These are phyloP conservation scores for Isoetes taiwanensis DNA, from an alignment of 75 land plant genomes.

Conservation along the genomic window DNA sequence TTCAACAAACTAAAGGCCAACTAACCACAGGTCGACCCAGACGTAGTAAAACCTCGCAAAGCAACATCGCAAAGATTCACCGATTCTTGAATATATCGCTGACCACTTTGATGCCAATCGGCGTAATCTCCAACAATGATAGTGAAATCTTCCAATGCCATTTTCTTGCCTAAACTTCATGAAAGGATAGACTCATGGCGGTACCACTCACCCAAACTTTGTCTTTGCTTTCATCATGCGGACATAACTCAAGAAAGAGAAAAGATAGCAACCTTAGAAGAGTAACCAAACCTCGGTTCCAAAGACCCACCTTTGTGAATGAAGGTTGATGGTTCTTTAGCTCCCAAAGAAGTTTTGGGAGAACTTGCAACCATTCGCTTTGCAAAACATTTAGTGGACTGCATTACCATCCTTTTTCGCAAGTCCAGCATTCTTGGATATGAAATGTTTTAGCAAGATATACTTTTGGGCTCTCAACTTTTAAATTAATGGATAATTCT, in stretches of 20 bases:
- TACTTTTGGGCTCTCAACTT: too few species aligned
- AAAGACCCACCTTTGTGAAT: constrained; percentile 25
- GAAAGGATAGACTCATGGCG: too few species aligned
- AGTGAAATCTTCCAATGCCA: background rate
- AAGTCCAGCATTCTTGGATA: background rate
- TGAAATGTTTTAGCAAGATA: background rate
- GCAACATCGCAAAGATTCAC: constrained; percentile 23
- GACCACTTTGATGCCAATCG: background rate
- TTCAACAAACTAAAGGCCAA: constrained; percentile 32
- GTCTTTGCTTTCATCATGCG: too few species aligned
- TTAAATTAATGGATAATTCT: too few species aligned
- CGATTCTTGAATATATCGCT: background rate
- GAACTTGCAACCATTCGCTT: constrained; percentile 44
- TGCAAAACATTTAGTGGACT: constrained; percentile 19
- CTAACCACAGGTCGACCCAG: constrained; percentile 38
- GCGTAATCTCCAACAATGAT: background rate
- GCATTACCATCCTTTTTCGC: constrained; percentile 7
- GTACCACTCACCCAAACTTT: too few species aligned
- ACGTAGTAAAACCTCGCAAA: constrained; percentile 41
- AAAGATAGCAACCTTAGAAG: background rate
- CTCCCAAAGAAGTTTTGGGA: constrained; percentile 36
- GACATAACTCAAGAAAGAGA: too few species aligned
- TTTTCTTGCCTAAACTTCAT: background rate
- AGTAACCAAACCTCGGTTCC: background rate
- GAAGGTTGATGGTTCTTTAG: constrained; percentile 40